Evolutionary conservation across 2,329 filamentous ascomycete species (phyloP), one percentile per base, ranked within the genome.

Genomic region (Colletotrichum destructivum): DNA sequence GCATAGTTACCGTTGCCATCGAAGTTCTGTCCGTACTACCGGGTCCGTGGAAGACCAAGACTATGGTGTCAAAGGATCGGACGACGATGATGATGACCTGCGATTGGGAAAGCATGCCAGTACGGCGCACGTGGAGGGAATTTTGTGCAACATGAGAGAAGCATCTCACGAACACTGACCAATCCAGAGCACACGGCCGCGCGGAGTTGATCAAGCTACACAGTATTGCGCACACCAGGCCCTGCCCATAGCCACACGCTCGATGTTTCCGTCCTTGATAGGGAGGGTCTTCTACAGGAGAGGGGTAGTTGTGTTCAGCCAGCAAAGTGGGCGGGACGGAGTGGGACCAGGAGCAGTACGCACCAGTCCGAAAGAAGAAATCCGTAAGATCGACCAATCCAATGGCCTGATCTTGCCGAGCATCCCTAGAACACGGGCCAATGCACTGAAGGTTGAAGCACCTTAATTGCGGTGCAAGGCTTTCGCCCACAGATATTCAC

Each of bases 341-440:
- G 54, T 56, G 52, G 52, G 31, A 12, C 52, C 3, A 18, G 54
- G 18, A 35, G 15, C 26, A 12, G 42, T 40, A 18, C 35, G n/a
- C 42, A 35, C 63, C 56, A 71, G 49, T 31, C 68, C 51, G 12
- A 67, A 62, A 18, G 5, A 35, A 46, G 64, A 16, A 23, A 40
- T 47, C 68, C 68, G 68, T 71, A 71, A 62, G 18, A 13, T 23
- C 7, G 54, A 46, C 68, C 63, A 71, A 67, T 71, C 42, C 47
- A n/a, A 16, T 7, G 47, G 23, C 26, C 23, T 40, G 40, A 57
- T 56, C 55, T 31, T 38, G n/a, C 31, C 54, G 21, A 23, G 54
- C 35, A 13, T 49, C 31, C 35, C 54, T 46, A 44, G 40, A 66
- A 59, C n/a, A 35, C 16, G 42, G 42, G 57, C 42, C 55, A 35